phyloP scores from a whole-genome alignment of 2,329 filamentous ascomycete genomes.

The Botrytis galanthina region DNA sequence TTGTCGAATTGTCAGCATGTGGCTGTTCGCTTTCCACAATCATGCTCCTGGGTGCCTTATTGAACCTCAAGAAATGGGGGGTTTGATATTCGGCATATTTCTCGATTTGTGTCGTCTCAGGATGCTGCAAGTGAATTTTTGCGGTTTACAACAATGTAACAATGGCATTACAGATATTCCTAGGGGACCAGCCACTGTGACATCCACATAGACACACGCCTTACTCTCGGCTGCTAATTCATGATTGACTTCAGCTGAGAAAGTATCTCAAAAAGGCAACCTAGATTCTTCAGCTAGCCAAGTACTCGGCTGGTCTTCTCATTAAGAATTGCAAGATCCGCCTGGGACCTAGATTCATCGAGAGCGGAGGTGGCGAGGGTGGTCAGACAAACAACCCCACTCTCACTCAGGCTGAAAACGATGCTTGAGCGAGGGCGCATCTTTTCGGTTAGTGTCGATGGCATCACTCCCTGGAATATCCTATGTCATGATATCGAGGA shows the following conservation, averaged over 20 bases:
- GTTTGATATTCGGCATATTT: neutral
- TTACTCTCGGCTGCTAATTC: neutral
- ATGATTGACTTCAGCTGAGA: neutral
- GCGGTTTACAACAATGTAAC: neutral
- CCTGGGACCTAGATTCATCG: neutral
- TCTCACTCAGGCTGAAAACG: neutral
- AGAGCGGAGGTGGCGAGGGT: too few relatives aligned
- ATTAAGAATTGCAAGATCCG: neutral
- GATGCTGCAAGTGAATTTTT: neutral
- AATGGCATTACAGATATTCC: neutral
- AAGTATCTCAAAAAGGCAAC: neutral
- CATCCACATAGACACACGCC: neutral
- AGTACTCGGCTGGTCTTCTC: neutral
- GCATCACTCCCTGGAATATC: neutral
- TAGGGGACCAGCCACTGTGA: slow-evolving; percentile 21
- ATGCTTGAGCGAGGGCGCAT: neutral
- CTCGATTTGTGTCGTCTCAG: neutral
- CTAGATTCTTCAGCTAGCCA: neutral
- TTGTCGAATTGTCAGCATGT: neutral
- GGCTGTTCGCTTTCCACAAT: neutral
- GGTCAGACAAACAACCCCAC: neutral
- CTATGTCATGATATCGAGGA: neutral
- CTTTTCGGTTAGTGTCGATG: neutral
- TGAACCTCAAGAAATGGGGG: neutral
- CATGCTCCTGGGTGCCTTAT: neutral